Percentiles rank a stretch among this genome's conserved stretches.
phyloP scores from a whole-genome alignment of 1,139 yeast species.

The Zygoascus hellenicus region DNA sequence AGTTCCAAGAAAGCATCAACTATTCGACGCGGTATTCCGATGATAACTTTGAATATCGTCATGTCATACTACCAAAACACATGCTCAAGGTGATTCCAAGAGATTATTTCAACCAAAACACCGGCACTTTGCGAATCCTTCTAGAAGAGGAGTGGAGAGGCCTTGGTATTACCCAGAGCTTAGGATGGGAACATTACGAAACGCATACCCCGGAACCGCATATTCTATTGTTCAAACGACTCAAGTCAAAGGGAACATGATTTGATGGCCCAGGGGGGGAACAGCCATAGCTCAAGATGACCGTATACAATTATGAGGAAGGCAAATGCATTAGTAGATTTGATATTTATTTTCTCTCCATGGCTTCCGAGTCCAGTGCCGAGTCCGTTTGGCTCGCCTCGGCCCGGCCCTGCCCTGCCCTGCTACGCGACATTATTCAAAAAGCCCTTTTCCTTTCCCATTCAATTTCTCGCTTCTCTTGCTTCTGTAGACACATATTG shows the following conservation, averaged over 20 bases:
- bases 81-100: conserved; percentile 95
- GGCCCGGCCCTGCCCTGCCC: too few relatives aligned
- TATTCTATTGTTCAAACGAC: conserved; percentile 70
- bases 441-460: background rate
- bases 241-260: conserved; percentile 2
- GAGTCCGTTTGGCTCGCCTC: too few relatives aligned
- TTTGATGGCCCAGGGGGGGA: too few relatives aligned
- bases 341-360: too few relatives aligned
- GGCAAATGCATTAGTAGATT: too few relatives aligned
- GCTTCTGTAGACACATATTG: background rate
- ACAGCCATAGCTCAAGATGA: too few relatives aligned
- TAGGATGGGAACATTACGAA: conserved; percentile 98
- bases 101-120: conserved; percentile 90
- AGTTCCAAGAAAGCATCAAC: conserved; percentile 90
- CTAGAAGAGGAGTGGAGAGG: conserved; percentile 99
- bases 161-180: conserved; percentile 90
- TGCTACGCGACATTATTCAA: background rate
- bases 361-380: too few relatives aligned
- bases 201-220: conserved; percentile 99
- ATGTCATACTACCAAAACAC: conserved; percentile 93
- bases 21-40: conserved; percentile 89
- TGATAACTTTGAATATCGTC: conserved; percentile 78
- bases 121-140: conserved; percentile 86
- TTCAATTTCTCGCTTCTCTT: too few relatives aligned
- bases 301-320: too few relatives aligned